Percentiles rank a stretch among this genome's conserved stretches.
These are phyloP conservation scores for Scedosporium dehoogii DNA, from an alignment of 2,329 filamentous ascomycete genomes.

Conservation along the genomic window DNA sequence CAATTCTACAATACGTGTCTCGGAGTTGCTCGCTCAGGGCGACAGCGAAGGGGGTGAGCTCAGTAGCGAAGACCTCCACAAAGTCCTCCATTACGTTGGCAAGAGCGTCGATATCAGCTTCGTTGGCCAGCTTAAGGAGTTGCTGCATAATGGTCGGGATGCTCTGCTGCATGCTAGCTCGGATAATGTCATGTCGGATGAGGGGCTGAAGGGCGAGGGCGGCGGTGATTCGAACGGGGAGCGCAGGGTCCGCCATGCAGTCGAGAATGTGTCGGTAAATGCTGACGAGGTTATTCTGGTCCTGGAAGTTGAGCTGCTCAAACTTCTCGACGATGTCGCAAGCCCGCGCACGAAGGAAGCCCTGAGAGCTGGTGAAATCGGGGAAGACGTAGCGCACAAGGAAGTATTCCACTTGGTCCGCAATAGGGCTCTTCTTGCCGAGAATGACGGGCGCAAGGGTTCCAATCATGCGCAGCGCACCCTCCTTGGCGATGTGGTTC, in stretches of 20 bases:
- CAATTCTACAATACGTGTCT: slow-evolving; percentile 91
- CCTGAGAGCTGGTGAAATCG: slow-evolving; percentile 86
- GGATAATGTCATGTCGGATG: slow-evolving; percentile 90
- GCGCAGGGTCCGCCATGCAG: slow-evolving; percentile 88
- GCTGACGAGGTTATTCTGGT: slow-evolving; percentile 86
- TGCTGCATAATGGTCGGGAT: slow-evolving; percentile 99
- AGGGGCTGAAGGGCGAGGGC: slow-evolving; percentile 89
- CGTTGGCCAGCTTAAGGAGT: slow-evolving; percentile 89
- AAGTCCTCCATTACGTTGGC: slow-evolving; percentile 99
- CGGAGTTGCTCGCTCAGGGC: slow-evolving; percentile 91
- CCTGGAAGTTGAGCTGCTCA: slow-evolving; percentile 93
- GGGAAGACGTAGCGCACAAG: slow-evolving; percentile 97
- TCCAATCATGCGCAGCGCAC: slow-evolving; percentile 92
- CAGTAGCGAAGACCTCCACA: slow-evolving; percentile 94
- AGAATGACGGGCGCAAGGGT: slow-evolving; percentile 89
- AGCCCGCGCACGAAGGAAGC: slow-evolving; percentile 85
- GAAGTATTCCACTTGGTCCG: slow-evolving; percentile 96
- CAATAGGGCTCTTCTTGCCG: slow-evolving; percentile 96
- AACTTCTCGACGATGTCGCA: slow-evolving; percentile 99
- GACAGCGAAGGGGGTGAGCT: slow-evolving; percentile 93
- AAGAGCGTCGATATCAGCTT: slow-evolving; percentile 92
- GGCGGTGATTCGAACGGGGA: slow-evolving; percentile 90
- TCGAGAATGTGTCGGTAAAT: slow-evolving; percentile 96
- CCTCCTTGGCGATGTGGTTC: slow-evolving; percentile 91
- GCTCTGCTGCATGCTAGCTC: slow-evolving; percentile 91